Base-by-base conservation (phyloP, 2,329 filamentous ascomycete species). In the Metarhizium album region DNA sequence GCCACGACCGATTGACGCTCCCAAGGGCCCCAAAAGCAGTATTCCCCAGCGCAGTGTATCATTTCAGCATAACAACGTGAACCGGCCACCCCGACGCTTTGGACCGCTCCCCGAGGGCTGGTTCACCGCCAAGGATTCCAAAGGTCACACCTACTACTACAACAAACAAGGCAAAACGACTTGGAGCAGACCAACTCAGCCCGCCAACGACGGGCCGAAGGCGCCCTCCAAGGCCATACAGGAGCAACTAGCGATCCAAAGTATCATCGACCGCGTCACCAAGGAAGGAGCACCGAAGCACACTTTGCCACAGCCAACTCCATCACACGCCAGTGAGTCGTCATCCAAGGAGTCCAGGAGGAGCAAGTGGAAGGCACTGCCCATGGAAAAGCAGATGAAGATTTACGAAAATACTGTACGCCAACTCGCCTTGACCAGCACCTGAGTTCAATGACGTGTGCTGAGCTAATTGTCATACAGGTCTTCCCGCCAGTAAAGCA, bases 361-460 rank as follows among this genome's bases (percentile, higher is more conserved):
- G 59, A 84, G 88, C 46, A 87, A 84, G 63, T 90, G 86, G 86
- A 77, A 80, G 50, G 77, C 75, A 53, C 65, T 84, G 31, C 74
- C 84, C 1, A 65, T 82, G 58, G 90, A 96, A 57, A 96, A 96
- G 69, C 88, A 93, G 68, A 94, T 90, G 79, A 95, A 89, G 71
- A 76, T 95, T 2, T 97, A 96, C 61, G 90, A 96, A 67, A 90
- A 90, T 63, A 95, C 90, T 48, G 89, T 94, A 75, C 66, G 87
- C 14, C 40, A 24, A n/a, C n/a, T n/a, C n/a, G n/a, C n/a, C n/a
- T 24, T 13, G 14, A 13, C 20, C 60, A 55, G 61, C 53, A n/a
- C 27, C 38, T 31, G 22, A 22, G 35, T 42, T 50, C 63, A n/a
- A n/a, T n/a, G n/a, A 53, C 42, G 18, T 43, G 22, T 18, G 3